Evolutionary conservation across 345 rosid species (phyloP), one percentile per base, ranked within the genome.

Genomic region (Corymbia maculata): DNA sequence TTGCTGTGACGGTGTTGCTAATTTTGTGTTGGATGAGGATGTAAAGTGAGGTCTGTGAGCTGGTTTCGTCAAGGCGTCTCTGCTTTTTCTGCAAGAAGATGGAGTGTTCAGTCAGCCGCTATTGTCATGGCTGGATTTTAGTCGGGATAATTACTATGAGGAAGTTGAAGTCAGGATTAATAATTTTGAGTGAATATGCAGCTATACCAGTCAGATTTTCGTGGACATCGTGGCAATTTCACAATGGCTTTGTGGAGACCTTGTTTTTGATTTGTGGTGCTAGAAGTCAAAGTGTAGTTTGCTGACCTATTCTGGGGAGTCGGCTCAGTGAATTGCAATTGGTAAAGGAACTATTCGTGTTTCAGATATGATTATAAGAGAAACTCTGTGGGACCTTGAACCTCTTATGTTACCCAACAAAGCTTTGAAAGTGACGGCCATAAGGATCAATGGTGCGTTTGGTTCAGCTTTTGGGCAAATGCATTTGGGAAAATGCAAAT

Each of bases 1-100:
- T 90, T 95, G 89, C 80, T 94, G 85, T 92, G 87, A 88, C 13
- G 26, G 66, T 19, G 82, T 26, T 85, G 36, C 59, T n/a, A 51
- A 16, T 42, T 84, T 51, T 51, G 24, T 85, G 42, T 51, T 51
- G 17, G 17, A 4, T 4, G 52, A 75, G 82, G 82, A 36, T 75
- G 12, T 75, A 75, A 75, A 75, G 82, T 5, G 82, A 75, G 82
- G 49, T 75, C 49, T 36, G 36, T 21, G 82, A 75, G 47, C 22
- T 70, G 44, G 79, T 8, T 3, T 68, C 79, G 5, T 30, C 79
- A 30, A 30, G 79, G 79, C 7, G 44, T 30, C 32, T 61, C 5
- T 66, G 79, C 42, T 32, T 32, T 9, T 66, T 66, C 44, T 66
- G 30, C 19, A 5, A 66, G 79, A 30, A 66, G 44, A 14, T 30